Base-by-base conservation (phyloP, 129 eudicot species). In the Oenanthe sinensis region DNA sequence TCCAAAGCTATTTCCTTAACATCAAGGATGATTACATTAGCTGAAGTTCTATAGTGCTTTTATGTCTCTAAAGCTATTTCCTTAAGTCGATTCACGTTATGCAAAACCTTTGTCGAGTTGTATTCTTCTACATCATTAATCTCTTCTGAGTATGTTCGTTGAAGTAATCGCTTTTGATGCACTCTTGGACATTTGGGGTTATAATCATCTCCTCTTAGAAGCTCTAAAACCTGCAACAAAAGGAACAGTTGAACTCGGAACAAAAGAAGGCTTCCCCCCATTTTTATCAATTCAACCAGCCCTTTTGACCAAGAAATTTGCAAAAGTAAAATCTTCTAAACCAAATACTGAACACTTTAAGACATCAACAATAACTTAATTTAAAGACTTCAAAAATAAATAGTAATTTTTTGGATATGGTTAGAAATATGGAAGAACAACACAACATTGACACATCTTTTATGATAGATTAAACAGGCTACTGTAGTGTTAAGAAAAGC, bases 81-180 rank as follows among this genome's bases (percentile, higher is more conserved):
- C 40, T 50, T 83, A 46, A 78, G 80, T 67, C 69, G 85, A 78
- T 77, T 82, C 26, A 78, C 74, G 40, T 84, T 84, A 65, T 55
- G 79, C 44, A 91, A 80, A 77, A 83, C 80, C 83, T 83, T 91
- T 4, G 97, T 91, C 45, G 84, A 81, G 84, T 92, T 89, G 87
- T 92, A 92, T 80, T 92, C 91, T 76, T 86, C 86, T 33, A 85
- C 92, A 79, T 89, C 90, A 80, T 86, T 80, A 52, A 85, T 84
- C 86, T 92, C 95, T 83, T 92, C 97, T 33, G 95, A 92, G 85
- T 82, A 92, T 12, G 97, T 89, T 80, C 97, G 83, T 70, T 85
- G 89, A 68, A 87, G 79, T 58, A 77, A 63, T 65, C 84, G 84
- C 62, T 83, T 87, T 69, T 73, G 91, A 43, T 77, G 84, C 47